phyloP scores from a whole-genome alignment of 441 rosid species.

The Adansonia rubrostipa region DNA sequence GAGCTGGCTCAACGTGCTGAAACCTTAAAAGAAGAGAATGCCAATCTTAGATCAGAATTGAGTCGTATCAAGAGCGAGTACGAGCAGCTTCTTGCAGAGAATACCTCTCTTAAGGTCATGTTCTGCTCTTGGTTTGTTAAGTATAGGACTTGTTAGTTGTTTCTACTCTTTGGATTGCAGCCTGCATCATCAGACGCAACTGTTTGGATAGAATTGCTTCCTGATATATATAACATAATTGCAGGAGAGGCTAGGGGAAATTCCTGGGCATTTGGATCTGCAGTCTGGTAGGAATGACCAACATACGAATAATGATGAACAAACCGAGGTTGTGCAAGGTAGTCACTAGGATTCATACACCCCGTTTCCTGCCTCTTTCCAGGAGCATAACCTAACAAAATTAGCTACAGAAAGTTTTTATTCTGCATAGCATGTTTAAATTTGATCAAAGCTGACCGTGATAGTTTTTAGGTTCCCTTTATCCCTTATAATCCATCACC shows the following conservation, averaged over 20 bases:
- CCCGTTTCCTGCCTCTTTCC: constrained; percentile 28
- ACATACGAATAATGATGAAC: constrained; percentile 50
- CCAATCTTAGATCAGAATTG: constrained; percentile 75
- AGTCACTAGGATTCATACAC: constrained; percentile 45
- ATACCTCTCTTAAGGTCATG: constrained; percentile 40
- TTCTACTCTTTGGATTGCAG: constrained; percentile 1
- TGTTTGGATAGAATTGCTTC: neutral
- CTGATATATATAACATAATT: constrained; percentile 24
- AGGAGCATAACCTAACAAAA: constrained; percentile 57
- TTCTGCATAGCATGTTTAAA: constrained; percentile 50
- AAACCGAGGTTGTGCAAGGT: constrained; percentile 49
- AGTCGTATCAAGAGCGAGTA: constrained; percentile 71
- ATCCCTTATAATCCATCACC: constrained; percentile 37
- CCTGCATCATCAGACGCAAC: neutral
- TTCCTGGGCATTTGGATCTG: constrained; percentile 52
- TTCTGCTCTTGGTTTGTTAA: constrained; percentile 10
- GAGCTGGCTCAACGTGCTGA: constrained; percentile 92
- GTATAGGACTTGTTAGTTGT: neutral
- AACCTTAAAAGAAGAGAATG: constrained; percentile 78
- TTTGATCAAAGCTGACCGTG: constrained; percentile 32
- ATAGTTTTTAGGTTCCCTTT: constrained; percentile 7
- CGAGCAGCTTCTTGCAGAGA: constrained; percentile 70
- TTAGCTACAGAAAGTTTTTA: constrained; percentile 51
- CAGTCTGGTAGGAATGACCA: constrained; percentile 56
- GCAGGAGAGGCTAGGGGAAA: constrained; percentile 34